Evolutionary conservation across 106 monocot genomes (phyloP).

Genomic region (Acorus calamus): DNA sequence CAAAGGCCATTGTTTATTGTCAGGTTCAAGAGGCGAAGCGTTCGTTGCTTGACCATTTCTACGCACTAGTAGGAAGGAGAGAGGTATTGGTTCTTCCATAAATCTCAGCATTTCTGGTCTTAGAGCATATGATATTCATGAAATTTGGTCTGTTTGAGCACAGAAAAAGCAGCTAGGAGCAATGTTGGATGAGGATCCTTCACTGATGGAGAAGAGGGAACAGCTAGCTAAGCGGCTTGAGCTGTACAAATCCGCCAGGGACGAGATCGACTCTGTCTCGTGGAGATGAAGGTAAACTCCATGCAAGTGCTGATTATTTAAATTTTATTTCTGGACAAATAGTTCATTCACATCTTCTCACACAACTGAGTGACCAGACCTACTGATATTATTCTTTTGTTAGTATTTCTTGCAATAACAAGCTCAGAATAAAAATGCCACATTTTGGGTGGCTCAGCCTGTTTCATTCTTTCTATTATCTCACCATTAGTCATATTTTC

Average conservation of each 20-base stretch:
- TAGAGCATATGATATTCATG: too few species aligned
- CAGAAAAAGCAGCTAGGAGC: conserved; percentile 75
- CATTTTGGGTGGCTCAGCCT: too few species aligned
- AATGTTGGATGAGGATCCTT: conserved; percentile 82
- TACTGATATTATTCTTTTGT: too few species aligned
- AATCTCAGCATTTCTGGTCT: too few species aligned
- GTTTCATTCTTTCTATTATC: too few species aligned
- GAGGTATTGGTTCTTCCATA: conserved; percentile 42
- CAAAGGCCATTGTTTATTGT: conserved; percentile 75
- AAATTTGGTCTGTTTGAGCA: too few species aligned
- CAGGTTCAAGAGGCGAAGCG: conserved; percentile 82
- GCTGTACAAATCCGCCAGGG: conserved; percentile 63
- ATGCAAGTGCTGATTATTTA: background rate
- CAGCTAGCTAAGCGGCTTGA: conserved; percentile 56
- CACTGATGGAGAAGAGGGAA: conserved; percentile 76
- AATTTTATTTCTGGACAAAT: background rate
- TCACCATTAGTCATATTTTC: too few species aligned
- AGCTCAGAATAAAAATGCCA: too few species aligned
- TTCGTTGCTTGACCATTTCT: conserved; percentile 66
- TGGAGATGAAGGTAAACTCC: conserved; percentile 43
- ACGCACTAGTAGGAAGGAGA: conserved; percentile 63
- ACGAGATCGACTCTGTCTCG: conserved; percentile 69
- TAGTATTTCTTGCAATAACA: too few species aligned
- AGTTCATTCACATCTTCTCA: too few species aligned
- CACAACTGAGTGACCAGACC: too few species aligned